Conservation (phyloP, 768 basidiomycete genomes). For the Suillus spraguei region DNA sequence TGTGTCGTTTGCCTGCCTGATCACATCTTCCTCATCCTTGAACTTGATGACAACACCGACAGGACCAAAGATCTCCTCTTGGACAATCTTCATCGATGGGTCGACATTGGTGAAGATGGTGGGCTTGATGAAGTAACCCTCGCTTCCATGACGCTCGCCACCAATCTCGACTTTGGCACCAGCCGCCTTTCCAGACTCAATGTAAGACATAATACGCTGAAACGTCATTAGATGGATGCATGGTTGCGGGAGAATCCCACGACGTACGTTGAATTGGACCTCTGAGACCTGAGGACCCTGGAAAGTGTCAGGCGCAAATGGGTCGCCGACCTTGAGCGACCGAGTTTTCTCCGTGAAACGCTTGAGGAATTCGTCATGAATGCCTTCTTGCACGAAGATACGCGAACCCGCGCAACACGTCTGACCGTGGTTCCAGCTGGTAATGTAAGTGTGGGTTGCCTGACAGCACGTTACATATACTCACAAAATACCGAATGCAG, state of each 20-base stretch:
- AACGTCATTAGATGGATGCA: background rate
- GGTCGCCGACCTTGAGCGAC: slow-evolving; percentile 67
- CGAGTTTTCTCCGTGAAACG: slow-evolving; percentile 57
- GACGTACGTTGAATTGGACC: slow-evolving; percentile 67
- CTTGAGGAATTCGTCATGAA: slow-evolving; percentile 78
- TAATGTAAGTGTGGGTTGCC: background rate
- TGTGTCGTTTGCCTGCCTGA: slow-evolving; percentile 83
- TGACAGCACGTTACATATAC: no score
- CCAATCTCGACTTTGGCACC: slow-evolving; percentile 72
- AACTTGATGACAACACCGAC: slow-evolving; percentile 80
- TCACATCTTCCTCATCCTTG: slow-evolving; percentile 65
- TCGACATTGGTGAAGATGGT: slow-evolving; percentile 73
- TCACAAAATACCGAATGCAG: slow-evolving; percentile 69
- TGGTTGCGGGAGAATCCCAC: background rate
- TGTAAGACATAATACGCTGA: slow-evolving; percentile 78
- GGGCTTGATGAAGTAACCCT: slow-evolving; percentile 73
- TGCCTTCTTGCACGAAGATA: slow-evolving; percentile 75
- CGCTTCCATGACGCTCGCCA: slow-evolving; percentile 57
- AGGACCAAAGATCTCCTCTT: slow-evolving; percentile 81
- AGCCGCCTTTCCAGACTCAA: slow-evolving; percentile 69
- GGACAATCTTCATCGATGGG: slow-evolving; percentile 74
- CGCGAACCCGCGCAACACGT: slow-evolving; percentile 81
- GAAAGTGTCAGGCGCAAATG: slow-evolving; percentile 58
- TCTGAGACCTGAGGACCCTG: slow-evolving; percentile 85
- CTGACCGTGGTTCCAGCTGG: slow-evolving; percentile 76